Evolutionary conservation across 768 basidiomycete species (phyloP).

Genomic region (Lactarius pseudohatsudake): DNA sequence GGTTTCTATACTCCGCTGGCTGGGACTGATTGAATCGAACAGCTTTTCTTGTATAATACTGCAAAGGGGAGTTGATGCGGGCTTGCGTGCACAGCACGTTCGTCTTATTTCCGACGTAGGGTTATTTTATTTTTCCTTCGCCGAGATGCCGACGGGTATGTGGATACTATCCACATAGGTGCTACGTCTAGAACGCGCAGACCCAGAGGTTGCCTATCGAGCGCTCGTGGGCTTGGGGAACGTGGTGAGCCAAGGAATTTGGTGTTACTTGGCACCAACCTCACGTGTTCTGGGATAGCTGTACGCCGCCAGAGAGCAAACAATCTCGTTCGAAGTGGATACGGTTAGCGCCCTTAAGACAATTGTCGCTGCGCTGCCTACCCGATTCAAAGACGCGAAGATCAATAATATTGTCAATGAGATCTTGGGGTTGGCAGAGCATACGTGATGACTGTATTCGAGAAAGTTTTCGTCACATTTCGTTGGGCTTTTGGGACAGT

Average conservation of each 20-base stretch:
- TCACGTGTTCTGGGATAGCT: conserved; percentile 41
- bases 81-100: conserved; percentile 45
- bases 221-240: conserved; percentile 74
- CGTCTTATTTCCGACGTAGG: conserved; percentile 49
- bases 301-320: conserved; percentile 45
- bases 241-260: conserved; percentile 44
- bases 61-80: conserved; percentile 41
- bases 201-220: conserved; percentile 72
- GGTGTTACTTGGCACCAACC: conserved; percentile 11
- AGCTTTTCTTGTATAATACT: conserved; percentile 67
- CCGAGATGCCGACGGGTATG: conserved; percentile 12
- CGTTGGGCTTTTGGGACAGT: conserved; percentile 1
- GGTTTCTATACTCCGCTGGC: conserved; percentile 7
- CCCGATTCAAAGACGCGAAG: conserved; percentile 58
- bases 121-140: background rate
- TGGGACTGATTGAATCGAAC: conserved; percentile 19
- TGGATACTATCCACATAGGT: conserved; percentile 36
- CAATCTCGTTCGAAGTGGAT: conserved; percentile 38
- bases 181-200: conserved; percentile 49
- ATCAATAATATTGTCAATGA: conserved; percentile 52
- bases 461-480: background rate
- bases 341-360: conserved; percentile 45
- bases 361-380: conserved; percentile 42
- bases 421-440: conserved; percentile 45
- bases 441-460: background rate